Evolutionary conservation across 106 monocot genomes (phyloP), one percentile per base, ranked within the genome.

Genomic region (Amphibolis antarctica): DNA sequence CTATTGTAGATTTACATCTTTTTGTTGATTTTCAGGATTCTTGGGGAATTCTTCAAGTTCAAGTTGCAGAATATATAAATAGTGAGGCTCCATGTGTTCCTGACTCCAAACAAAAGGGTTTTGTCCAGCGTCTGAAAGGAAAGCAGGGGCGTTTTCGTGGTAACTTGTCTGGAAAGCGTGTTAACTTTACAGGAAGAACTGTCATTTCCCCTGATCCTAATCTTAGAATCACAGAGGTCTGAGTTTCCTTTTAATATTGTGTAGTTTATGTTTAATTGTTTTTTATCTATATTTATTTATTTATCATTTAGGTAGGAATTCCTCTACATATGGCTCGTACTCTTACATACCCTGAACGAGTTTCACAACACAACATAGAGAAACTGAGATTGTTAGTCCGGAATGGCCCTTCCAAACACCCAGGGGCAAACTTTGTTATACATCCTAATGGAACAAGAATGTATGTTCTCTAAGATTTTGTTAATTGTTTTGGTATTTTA

Each of bases 121-220:
- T 98, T 51, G 52, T 91, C 62, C 98, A 98, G 70, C 77, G 98
- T 25, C 82, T 98, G 42, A 98, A 98, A 78, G 98, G 98, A 53
- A 98, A 98, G 67, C 86, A 87, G 63, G 98, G 98, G 4, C 87
- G 98, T 27, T 87, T 98, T 51, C 86, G 98, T 79, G 77, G 88
- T 47, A 98, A 98, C 46, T 81, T 98, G 57, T 85, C 84, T 12
- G 98, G 98, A 51, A 98, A 98, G 60, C 86, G 98, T 78, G 82
- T 82, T 74, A 82, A 98, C 55, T 98, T 76, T 76, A 98, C 98
- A 59, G 98, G 91, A 72, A 71, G 98, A 46, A 98, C 98, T 65
- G 98, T 98, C 12, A 98, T 98, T 74, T 98, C 98, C 68, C 98
- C 98, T 59, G 98, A 98, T 76, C 98, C 98, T 48, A 98, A 98